phyloP scores from a whole-genome alignment of 768 basidiomycete species.

The Bullera alba region DNA sequence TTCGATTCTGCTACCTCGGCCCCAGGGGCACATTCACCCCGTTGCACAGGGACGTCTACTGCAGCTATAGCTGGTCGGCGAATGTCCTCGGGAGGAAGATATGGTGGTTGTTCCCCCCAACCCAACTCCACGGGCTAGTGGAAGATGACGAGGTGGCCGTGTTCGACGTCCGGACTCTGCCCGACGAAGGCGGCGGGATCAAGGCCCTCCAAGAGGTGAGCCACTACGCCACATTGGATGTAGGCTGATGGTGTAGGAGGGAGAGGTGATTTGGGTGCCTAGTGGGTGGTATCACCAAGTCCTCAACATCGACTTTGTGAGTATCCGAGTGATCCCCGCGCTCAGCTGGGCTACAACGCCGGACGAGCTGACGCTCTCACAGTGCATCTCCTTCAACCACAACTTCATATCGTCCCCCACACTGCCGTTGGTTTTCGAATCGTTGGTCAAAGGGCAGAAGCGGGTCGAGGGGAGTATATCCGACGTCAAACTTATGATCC shows the following conservation, averaged over 20 bases:
- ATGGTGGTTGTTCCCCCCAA: slow-evolving; percentile 45
- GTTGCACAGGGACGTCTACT: slow-evolving; percentile 45
- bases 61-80: slow-evolving; percentile 44
- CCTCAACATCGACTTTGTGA: slow-evolving; percentile 38
- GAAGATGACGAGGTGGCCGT: slow-evolving; percentile 9
- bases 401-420: slow-evolving; percentile 41
- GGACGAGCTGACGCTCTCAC: not conserved
- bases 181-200: slow-evolving; percentile 15
- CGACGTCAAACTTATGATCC: slow-evolving; percentile 37
- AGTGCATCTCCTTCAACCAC: slow-evolving; percentile 48
- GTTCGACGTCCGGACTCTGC: slow-evolving; percentile 39
- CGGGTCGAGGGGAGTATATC: slow-evolving; percentile 36
- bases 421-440: slow-evolving; percentile 35
- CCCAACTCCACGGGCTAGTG: slow-evolving; percentile 4
- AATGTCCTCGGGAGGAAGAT: slow-evolving; percentile 44
- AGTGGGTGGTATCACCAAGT: slow-evolving; percentile 47
- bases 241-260: slow-evolving; percentile 20
- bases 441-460: slow-evolving; percentile 44
- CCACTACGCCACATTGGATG: not conserved
- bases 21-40: slow-evolving; percentile 42
- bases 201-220: slow-evolving; percentile 31
- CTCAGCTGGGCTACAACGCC: not conserved
- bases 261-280: slow-evolving; percentile 45
- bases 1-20: slow-evolving; percentile 44
- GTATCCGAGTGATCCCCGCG: not conserved